Percentiles rank a stretch among this genome's conserved stretches.
Evolutionary conservation across 805 yeast genomes (phyloP).

Genomic region (Candida khao-thaluensis): DNA sequence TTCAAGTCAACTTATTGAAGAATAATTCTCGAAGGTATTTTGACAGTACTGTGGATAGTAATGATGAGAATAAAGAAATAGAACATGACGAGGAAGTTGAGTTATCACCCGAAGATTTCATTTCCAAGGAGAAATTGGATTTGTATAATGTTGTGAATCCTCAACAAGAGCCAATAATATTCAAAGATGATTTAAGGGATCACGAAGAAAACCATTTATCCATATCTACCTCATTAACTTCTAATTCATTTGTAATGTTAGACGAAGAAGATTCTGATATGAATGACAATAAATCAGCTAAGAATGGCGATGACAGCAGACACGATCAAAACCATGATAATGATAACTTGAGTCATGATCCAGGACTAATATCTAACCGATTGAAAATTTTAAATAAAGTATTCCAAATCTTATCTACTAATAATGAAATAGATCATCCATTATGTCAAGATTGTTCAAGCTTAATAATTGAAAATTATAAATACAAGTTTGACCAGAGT

Average conservation of each 20-base stretch:
- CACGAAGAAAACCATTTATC: slow-evolving; percentile 16
- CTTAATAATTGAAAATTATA: slow-evolving; percentile 60
- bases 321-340: neutral
- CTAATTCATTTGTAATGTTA: slow-evolving; percentile 21
- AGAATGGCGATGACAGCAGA: neutral
- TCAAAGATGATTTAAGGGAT: slow-evolving; percentile 31
- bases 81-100: slow-evolving; percentile 17
- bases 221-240: slow-evolving; percentile 18
- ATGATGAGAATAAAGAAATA: slow-evolving; percentile 14
- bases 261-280: slow-evolving; percentile 11
- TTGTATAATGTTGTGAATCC: slow-evolving; percentile 31
- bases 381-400: slow-evolving; percentile 58
- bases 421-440: slow-evolving; percentile 78
- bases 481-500: slow-evolving; percentile 66
- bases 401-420: slow-evolving; percentile 65
- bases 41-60: neutral
- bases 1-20: slow-evolving; percentile 55
- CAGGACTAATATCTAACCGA: slow-evolving; percentile 40
- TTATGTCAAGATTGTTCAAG: slow-evolving; percentile 85
- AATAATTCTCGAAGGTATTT: slow-evolving; percentile 21
- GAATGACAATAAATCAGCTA: neutral
- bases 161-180: slow-evolving; percentile 21
- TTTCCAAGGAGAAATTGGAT: slow-evolving; percentile 41
- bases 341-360: slow-evolving; percentile 6
- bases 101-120: slow-evolving; percentile 29